Conservation (phyloP, 306 rosid genomes). For the Begonia masoniana region DNA sequence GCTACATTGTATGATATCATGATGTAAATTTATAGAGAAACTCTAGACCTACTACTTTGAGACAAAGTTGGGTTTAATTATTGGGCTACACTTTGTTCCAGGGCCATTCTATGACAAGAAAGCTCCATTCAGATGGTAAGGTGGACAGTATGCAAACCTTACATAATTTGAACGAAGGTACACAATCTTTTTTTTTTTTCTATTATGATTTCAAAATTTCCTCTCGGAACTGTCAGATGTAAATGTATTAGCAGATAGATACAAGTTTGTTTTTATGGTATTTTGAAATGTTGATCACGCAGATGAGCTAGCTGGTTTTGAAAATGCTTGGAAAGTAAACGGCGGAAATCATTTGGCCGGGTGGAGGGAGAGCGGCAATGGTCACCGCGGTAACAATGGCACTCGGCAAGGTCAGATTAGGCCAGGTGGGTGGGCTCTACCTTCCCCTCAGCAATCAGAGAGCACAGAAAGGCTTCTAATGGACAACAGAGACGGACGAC, state of each 20-base stretch:
- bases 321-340: constrained; percentile 59
- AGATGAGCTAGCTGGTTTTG: constrained; percentile 63
- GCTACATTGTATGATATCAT: no score
- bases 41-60: background rate
- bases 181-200: background rate
- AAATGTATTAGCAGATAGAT: background rate
- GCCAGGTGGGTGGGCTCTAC: constrained; percentile 4
- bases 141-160: constrained; percentile 66
- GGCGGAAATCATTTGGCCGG: constrained; percentile 52
- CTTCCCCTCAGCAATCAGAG: constrained; percentile 1
- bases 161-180: constrained; percentile 79
- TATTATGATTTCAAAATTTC: background rate
- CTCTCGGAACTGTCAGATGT: background rate
- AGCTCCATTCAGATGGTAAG: constrained; percentile 62
- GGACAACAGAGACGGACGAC: background rate
- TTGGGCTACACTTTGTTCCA: constrained; percentile 9
- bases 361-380: constrained; percentile 18
- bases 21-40: background rate
- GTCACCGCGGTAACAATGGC: constrained; percentile 1
- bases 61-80: no score
- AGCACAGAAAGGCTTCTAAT: background rate
- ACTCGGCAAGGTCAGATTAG: constrained; percentile 2
- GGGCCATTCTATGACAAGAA: constrained; percentile 63
- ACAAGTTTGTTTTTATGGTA: background rate
- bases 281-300: background rate